These are phyloP conservation scores for Seiridium unicorne DNA, from an alignment of 2,329 filamentous ascomycete species.

Conservation along the genomic window DNA sequence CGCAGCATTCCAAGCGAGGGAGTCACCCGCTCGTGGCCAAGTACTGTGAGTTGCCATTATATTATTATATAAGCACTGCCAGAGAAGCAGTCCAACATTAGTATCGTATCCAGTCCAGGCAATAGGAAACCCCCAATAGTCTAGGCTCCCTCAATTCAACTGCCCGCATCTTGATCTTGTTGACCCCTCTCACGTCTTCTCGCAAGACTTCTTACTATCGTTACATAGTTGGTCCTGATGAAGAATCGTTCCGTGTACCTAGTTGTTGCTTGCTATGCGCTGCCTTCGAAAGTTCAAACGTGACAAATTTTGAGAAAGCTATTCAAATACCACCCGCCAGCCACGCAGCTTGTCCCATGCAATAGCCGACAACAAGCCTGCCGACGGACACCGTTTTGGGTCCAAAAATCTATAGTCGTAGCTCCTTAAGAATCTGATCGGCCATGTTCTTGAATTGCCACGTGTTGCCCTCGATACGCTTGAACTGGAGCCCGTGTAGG, in stretches of 20 bases:
- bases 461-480: constrained; percentile 90
- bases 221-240: not conserved
- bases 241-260: not conserved
- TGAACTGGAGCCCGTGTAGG: constrained; percentile 95
- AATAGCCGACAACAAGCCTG: not conserved
- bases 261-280: constrained; percentile 8
- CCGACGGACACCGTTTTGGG: not conserved
- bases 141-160: not conserved
- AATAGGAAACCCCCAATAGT: not conserved
- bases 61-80: not conserved
- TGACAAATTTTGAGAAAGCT: constrained; percentile 7
- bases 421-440: constrained; percentile 85
- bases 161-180: not conserved
- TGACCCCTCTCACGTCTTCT: not conserved
- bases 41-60: not conserved
- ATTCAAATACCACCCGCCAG: constrained; percentile 6
- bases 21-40: not conserved
- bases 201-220: not conserved
- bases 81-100: not conserved
- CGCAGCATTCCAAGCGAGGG: too few species aligned
- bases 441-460: constrained; percentile 99
- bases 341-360: not conserved
- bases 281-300: not conserved
- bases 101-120: not conserved
- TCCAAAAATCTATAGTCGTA: constrained; percentile 62